Percentiles rank a stretch among this genome's conserved stretches.
These are phyloP conservation scores for Nidularia pulvinata DNA, from an alignment of 768 basidiomycete genomes.

Conservation along the genomic window DNA sequence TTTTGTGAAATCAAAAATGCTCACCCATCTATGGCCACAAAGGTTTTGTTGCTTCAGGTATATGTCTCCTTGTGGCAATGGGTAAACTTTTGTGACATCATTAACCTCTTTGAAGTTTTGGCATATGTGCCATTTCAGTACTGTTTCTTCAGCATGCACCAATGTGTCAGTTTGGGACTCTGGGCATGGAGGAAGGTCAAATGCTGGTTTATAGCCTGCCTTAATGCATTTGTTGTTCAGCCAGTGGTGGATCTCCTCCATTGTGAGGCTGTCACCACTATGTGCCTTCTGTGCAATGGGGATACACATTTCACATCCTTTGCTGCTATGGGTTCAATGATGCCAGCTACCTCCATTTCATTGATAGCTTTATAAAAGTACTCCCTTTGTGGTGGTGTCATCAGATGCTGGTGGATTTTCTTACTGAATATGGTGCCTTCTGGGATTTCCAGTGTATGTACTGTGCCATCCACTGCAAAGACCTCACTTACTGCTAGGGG, in stretches of 20 bases:
- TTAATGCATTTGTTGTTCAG: constrained; percentile 30
- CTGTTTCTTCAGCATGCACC: neutral
- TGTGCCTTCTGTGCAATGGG: constrained; percentile 33
- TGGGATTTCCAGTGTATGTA: constrained; percentile 31
- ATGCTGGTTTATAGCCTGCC: constrained; percentile 11
- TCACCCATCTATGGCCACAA: constrained; percentile 25
- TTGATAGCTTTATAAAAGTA: constrained; percentile 25
- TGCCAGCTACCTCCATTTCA: constrained; percentile 28
- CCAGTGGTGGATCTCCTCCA: constrained; percentile 24
- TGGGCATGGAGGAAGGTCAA: constrained; percentile 14
- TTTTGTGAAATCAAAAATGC: constrained; percentile 30
- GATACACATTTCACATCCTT: constrained; percentile 26
- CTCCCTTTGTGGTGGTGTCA: constrained; percentile 23
- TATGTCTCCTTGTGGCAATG: constrained; percentile 32
- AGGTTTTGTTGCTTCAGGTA: constrained; percentile 28
- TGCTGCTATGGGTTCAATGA: constrained; percentile 23
- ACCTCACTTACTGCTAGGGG: constrained; percentile 33
- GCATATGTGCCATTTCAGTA: constrained; percentile 27
- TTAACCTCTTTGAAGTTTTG: constrained; percentile 31
- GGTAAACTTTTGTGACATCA: constrained; percentile 16
- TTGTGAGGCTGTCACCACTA: constrained; percentile 16
- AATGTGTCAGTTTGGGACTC: neutral
- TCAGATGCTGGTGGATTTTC: constrained; percentile 20
- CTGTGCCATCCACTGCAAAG: constrained; percentile 17
- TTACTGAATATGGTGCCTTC: constrained; percentile 18